phyloP scores from a whole-genome alignment of 225 moss, liverwort and hornwort species.

The Rhytidiadelphus loreus region DNA sequence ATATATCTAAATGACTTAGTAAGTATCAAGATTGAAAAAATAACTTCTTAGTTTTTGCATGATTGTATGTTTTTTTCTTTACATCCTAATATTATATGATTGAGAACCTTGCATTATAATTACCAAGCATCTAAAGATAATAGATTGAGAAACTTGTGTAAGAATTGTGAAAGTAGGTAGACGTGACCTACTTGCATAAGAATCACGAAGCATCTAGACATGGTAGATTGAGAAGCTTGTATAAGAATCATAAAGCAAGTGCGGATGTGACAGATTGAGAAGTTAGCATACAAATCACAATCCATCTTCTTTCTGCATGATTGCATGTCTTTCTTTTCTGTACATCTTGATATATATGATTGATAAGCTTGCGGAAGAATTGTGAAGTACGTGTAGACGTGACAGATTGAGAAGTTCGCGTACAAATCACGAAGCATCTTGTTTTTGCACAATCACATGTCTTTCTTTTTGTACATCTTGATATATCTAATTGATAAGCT shows the following conservation, averaged over 20 bases:
- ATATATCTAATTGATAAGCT: too few species aligned
- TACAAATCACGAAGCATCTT: too few species aligned
- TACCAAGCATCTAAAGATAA: not conserved
- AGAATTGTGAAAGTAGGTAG: not conserved
- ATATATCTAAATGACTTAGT: not conserved
- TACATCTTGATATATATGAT: accelerated
- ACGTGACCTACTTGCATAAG: not conserved
- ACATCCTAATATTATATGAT: not conserved
- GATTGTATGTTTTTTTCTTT: not conserved
- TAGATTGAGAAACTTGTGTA: accelerated
- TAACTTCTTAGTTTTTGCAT: not conserved
- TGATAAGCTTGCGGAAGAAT: accelerated
- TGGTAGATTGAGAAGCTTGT: not conserved
- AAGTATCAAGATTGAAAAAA: not conserved
- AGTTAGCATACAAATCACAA: not conserved
- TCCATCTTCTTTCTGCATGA: accelerated
- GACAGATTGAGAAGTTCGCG: not conserved
- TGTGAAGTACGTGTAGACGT: too few species aligned
- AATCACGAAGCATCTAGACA: too few species aligned
- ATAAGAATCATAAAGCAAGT: accelerated
- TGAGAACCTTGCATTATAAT: not conserved
- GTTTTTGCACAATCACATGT: too few species aligned
- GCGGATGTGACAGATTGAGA: not conserved
- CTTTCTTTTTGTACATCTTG: too few species aligned
- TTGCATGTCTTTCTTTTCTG: not conserved